Conservation (phyloP, 2,329 filamentous ascomycete genomes). For the Rhexocercosporidium sp. region DNA sequence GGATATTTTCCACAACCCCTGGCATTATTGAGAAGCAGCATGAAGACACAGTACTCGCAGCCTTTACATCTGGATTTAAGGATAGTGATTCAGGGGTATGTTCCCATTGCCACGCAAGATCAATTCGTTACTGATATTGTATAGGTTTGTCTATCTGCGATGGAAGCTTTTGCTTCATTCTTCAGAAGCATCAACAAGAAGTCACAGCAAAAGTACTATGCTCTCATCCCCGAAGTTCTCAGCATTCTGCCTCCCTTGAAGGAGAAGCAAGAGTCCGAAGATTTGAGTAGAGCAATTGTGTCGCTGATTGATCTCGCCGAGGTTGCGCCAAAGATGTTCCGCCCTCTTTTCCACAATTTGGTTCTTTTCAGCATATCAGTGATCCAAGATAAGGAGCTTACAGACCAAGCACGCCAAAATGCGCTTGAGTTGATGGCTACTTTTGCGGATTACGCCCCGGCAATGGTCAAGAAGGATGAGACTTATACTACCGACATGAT, state of each 20-base stretch:
- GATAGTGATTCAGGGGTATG: constrained; percentile 81
- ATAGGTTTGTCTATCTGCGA: constrained; percentile 87
- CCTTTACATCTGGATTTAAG: constrained; percentile 91
- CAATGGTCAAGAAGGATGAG: constrained; percentile 94
- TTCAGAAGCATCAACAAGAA: constrained; percentile 92
- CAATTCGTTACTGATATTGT: constrained; percentile 2
- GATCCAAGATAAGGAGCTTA: constrained; percentile 93
- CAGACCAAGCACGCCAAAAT: constrained; percentile 89
- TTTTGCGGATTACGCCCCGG: constrained; percentile 92
- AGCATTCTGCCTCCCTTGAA: constrained; percentile 95
- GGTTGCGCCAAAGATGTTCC: constrained; percentile 97
- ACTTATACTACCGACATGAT: constrained; percentile 96
- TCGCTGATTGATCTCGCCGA: constrained; percentile 95
- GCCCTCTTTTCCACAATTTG: constrained; percentile 87
- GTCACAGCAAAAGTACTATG: constrained; percentile 84
- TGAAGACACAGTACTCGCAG: constrained; percentile 84
- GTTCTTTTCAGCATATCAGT: constrained; percentile 93
- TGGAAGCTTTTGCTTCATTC: constrained; percentile 96
- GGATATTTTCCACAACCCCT: constrained; percentile 93
- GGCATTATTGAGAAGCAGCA: constrained; percentile 96
- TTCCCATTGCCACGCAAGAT: not conserved
- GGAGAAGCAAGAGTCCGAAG: constrained; percentile 86
- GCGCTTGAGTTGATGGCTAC: constrained; percentile 97
- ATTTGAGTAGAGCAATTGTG: constrained; percentile 87
- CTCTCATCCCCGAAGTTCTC: constrained; percentile 86